Conservation (phyloP, 106 monocot species). For the Triglochin maritima region DNA sequence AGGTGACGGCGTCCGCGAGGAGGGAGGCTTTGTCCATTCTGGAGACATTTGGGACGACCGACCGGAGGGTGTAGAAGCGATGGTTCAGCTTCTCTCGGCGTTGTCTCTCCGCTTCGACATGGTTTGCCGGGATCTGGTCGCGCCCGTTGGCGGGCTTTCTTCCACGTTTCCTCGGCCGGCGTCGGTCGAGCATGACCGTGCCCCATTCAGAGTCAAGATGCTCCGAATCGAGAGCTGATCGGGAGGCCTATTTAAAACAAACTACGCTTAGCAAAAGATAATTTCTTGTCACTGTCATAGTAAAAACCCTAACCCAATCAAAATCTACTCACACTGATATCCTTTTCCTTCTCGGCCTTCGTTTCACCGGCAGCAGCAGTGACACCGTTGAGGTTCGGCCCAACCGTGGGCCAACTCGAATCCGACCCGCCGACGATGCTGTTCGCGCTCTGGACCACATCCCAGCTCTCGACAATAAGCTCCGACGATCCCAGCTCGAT, state of each 20-base stretch:
- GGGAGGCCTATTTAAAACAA: too few relatives aligned
- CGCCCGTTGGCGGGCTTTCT: background rate
- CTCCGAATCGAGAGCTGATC: conserved; percentile 1
- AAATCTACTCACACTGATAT: too few relatives aligned
- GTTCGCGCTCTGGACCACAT: conserved; percentile 4
- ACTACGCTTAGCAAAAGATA: too few relatives aligned
- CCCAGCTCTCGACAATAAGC: conserved; percentile 8
- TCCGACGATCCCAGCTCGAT: conserved; percentile 16
- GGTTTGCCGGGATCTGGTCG: conserved; percentile 4
- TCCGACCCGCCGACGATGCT: too few relatives aligned
- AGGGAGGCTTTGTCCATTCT: conserved; percentile 25
- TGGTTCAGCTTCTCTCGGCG: conserved; percentile 29
- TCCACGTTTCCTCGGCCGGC: conserved; percentile 1
- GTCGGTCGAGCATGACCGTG: background rate
- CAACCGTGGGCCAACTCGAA: too few relatives aligned
- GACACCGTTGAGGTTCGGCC: too few relatives aligned
- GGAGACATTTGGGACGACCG: conserved; percentile 25
- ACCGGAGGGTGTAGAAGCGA: conserved; percentile 23
- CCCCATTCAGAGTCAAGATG: background rate
- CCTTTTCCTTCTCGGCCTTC: too few relatives aligned
- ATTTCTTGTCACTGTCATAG: too few relatives aligned
- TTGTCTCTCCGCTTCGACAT: conserved; percentile 24
- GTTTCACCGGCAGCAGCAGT: too few relatives aligned
- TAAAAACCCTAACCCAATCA: too few relatives aligned
- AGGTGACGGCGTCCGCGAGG: conserved; percentile 25